Percentiles rank a stretch among this genome's conserved stretches.
These are phyloP conservation scores for Alternaria brassicicola DNA, from an alignment of 2,329 filamentous ascomycete genomes.

Conservation along the genomic window DNA sequence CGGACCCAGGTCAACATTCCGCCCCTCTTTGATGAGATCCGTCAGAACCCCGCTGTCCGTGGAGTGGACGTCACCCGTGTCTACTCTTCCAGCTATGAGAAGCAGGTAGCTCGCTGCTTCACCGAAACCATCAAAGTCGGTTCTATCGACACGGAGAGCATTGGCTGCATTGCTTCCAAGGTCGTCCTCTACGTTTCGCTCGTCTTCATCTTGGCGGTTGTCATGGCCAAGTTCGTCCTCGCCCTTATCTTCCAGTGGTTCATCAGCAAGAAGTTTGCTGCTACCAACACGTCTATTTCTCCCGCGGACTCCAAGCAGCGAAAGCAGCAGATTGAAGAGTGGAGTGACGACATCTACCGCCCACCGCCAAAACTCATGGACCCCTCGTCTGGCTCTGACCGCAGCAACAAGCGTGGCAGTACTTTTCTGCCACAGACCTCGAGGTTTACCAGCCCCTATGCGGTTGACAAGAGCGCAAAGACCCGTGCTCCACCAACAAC, in stretches of 20 bases:
- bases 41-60: slow-evolving; percentile 71
- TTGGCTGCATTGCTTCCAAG: slow-evolving; percentile 96
- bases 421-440: slow-evolving; percentile 90
- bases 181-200: slow-evolving; percentile 95
- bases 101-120: slow-evolving; percentile 83
- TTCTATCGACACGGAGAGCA: slow-evolving; percentile 91
- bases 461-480: slow-evolving; percentile 66
- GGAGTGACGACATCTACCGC: slow-evolving; percentile 96
- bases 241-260: slow-evolving; percentile 97
- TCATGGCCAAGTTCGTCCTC: slow-evolving; percentile 82
- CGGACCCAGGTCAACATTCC: slow-evolving; percentile 77
- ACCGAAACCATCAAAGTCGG: slow-evolving; percentile 95
- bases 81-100: slow-evolving; percentile 80
- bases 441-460: slow-evolving; percentile 90
- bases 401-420: slow-evolving; percentile 79
- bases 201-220: slow-evolving; percentile 88
- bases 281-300: slow-evolving; percentile 80
- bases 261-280: slow-evolving; percentile 82
- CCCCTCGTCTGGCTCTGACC: slow-evolving; percentile 68
- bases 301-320: slow-evolving; percentile 79
- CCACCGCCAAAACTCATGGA: slow-evolving; percentile 84
- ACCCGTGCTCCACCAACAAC: slow-evolving; percentile 74
- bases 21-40: slow-evolving; percentile 77
- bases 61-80: slow-evolving; percentile 89
- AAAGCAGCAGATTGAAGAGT: slow-evolving; percentile 94